Conservation (phyloP, 192 early-diverging fungal species). For the Entophlyctis luteolus region DNA sequence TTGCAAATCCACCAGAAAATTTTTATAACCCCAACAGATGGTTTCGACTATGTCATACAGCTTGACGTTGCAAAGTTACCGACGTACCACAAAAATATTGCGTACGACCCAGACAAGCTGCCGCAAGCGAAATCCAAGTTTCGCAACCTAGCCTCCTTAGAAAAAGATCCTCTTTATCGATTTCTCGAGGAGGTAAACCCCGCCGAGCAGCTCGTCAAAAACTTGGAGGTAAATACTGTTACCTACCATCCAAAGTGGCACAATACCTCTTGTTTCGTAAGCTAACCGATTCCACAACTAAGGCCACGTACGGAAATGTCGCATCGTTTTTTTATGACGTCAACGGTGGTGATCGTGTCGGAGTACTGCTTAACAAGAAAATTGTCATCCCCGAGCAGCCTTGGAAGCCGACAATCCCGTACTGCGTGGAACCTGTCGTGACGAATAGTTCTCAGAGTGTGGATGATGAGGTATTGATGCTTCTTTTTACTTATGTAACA, state of each 20-base stretch:
- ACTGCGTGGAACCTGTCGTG: slow-evolving; percentile 52
- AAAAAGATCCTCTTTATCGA: slow-evolving; percentile 41
- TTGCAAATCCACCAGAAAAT: slow-evolving; percentile 43
- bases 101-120: slow-evolving; percentile 22
- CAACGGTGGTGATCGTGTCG: slow-evolving; percentile 69
- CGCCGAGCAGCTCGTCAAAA: slow-evolving; percentile 61
- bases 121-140: slow-evolving; percentile 53
- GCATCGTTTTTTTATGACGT: slow-evolving; percentile 71
- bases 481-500: no score
- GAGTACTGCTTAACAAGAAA: slow-evolving; percentile 64
- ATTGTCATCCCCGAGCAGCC: slow-evolving; percentile 44
- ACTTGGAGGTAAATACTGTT: slow-evolving; percentile 43
- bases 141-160: slow-evolving; percentile 61
- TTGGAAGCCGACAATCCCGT: slow-evolving; percentile 65
- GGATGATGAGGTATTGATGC: no score
- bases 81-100: slow-evolving; percentile 30
- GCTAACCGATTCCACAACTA: no score
- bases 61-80: slow-evolving; percentile 50
- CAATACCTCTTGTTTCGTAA: no score
- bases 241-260: no score
- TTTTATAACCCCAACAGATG: slow-evolving; percentile 74
- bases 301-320: slow-evolving; percentile 55
- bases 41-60: slow-evolving; percentile 74
- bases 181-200: slow-evolving; percentile 73
- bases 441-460: no score